Evolutionary conservation across 768 basidiomycete species (phyloP), one percentile per base, ranked within the genome.

Genomic region (Pleurotus tuoliensis): DNA sequence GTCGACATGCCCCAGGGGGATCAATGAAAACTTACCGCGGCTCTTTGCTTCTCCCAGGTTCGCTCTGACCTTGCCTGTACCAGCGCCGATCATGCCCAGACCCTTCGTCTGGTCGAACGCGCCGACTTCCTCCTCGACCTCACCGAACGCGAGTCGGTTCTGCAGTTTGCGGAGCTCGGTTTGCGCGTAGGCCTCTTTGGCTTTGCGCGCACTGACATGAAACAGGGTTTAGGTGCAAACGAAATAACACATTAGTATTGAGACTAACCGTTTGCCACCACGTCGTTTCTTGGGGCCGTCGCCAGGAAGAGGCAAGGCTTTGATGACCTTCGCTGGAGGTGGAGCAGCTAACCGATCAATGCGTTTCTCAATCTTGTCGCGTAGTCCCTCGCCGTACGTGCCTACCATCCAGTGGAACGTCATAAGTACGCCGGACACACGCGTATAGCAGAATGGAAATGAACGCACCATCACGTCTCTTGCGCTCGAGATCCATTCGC

Each of bases 81-180:
- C 78, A 53, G 80, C 80, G 39, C 94, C 94, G 59, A 98, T 92
- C 95, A 99, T 98, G 59, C 97, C 97, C 67, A 98, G 71, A 4
- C 97, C 97, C 76, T 93, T 92, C n/a, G 94, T 95, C 75, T 98
- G 87, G 73, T 97, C 97, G 63, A 93, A 95, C 30, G 94, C 92
- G 15, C 94, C 96, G 44, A 95, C 90, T 69, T 99, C 97, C 65
- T 95, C 88, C 66, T 98, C 97, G 1, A 88, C 89, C 71, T 96
- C 88, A 41, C 96, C 97, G 64, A 99, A 98, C 55, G 78, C 84
- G 90, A 98, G 90, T 47, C 97, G 85, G 69, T 99, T 99, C 73
- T 98, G 96, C 60, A 97, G 77, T 72, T 98, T 98, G 60, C 94
- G 87, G 45, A 99, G 77, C 68, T 99, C 97, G 1, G 97, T 98